These are phyloP conservation scores for Aureobasidium sp. DNA, from an alignment of 2,329 filamentous ascomycete species.

Conservation along the genomic window DNA sequence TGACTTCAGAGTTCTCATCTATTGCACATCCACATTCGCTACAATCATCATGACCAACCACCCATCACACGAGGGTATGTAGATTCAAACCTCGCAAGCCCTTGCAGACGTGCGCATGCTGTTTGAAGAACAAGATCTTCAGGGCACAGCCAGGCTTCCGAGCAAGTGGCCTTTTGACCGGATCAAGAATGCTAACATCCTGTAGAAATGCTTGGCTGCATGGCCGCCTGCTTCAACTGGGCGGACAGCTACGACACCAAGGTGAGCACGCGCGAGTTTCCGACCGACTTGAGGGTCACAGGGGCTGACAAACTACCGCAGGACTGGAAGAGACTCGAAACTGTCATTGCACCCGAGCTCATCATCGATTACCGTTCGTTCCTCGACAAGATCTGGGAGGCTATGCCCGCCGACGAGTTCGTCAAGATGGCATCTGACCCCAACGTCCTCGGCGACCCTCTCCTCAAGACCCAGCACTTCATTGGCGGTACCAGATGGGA, in stretches of 20 bases:
- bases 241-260: constrained; percentile 61
- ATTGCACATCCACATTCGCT: background rate
- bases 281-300: background rate
- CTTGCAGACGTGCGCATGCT: background rate
- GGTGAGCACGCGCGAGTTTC: constrained; percentile 21
- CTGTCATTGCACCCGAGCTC: constrained; percentile 55
- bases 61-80: constrained; percentile 19
- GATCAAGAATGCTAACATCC: constrained; percentile 6
- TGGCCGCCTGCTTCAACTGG: constrained; percentile 42
- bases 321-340: constrained; percentile 54
- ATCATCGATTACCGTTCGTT: constrained; percentile 63
- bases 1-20: background rate
- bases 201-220: constrained; percentile 32
- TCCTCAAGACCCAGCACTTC: constrained; percentile 52
- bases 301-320: background rate
- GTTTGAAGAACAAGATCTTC: background rate
- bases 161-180: background rate
- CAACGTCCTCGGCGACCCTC: constrained; percentile 47
- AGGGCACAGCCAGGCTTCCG: background rate
- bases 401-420: constrained; percentile 50
- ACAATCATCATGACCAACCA: constrained; percentile 5
- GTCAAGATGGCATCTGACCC: constrained; percentile 46
- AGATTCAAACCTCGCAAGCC: background rate
- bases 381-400: constrained; percentile 49
- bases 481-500: constrained; percentile 49